Percentiles rank a stretch among this genome's conserved stretches.
Conservation (phyloP, 768 basidiomycete species). For the Zangia roseola region DNA sequence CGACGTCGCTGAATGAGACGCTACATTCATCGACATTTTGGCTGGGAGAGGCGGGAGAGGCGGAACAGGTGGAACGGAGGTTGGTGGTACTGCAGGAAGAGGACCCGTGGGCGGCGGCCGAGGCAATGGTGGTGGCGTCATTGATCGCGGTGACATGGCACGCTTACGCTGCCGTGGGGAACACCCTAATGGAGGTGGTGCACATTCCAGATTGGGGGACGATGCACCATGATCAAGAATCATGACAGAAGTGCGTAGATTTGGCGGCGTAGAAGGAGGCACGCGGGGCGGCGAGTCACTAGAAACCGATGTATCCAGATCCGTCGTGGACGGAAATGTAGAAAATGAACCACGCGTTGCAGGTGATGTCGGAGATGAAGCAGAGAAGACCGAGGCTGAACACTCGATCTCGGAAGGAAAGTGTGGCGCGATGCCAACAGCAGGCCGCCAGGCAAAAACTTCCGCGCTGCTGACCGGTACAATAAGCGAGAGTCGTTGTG, state of each 20-base stretch:
- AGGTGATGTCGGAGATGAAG: slow-evolving; percentile 17
- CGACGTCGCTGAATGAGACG: neutral
- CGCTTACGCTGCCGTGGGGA: slow-evolving; percentile 23
- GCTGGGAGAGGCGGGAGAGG: slow-evolving; percentile 25
- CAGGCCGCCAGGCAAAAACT: slow-evolving; percentile 14
- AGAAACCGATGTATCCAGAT: neutral
- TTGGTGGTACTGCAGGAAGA: slow-evolving; percentile 27
- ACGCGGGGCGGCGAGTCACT: neutral
- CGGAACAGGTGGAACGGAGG: slow-evolving; percentile 21
- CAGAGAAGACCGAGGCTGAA: slow-evolving; percentile 3
- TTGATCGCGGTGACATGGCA: slow-evolving; percentile 21
- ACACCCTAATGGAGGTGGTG: neutral
- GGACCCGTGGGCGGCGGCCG: slow-evolving; percentile 30
- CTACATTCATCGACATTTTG: slow-evolving; percentile 13
- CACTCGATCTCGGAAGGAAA: slow-evolving; percentile 23
- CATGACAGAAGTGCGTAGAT: slow-evolving; percentile 1
- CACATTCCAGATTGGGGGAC: slow-evolving; percentile 21
- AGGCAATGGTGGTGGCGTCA: slow-evolving; percentile 25
- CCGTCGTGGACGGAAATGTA: neutral
- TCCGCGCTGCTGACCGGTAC: slow-evolving; percentile 9
- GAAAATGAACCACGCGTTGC: neutral
- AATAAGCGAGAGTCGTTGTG: slow-evolving; percentile 12
- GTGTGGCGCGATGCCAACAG: slow-evolving; percentile 20
- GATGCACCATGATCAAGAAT: slow-evolving; percentile 2
- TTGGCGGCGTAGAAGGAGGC: slow-evolving; percentile 2